Conservation (phyloP, 805 yeast genomes). For the Teunomyces stri region DNA sequence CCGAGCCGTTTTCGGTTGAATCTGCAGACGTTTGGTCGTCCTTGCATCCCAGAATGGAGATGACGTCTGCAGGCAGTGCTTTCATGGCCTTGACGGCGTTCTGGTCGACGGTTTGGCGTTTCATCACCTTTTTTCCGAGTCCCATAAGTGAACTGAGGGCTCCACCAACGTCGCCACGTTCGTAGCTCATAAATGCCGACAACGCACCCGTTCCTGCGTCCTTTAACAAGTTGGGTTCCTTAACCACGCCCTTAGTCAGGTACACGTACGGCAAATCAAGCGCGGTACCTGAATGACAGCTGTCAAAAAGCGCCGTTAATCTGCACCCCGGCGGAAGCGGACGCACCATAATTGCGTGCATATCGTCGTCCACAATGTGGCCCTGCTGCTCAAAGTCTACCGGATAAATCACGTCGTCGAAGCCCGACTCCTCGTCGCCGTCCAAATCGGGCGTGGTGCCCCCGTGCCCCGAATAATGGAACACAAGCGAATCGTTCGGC, state of each 20-base stretch:
- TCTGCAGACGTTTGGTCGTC: slow-evolving; percentile 43
- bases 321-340: slow-evolving; percentile 36
- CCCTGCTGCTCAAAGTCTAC: slow-evolving; percentile 33
- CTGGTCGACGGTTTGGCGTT: slow-evolving; percentile 15
- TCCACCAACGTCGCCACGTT: slow-evolving; percentile 36
- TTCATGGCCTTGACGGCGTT: slow-evolving; percentile 27
- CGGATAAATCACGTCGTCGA: slow-evolving; percentile 37
- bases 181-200: slow-evolving; percentile 30
- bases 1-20: slow-evolving; percentile 32
- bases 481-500: slow-evolving; percentile 38
- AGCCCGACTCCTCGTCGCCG: slow-evolving; percentile 39
- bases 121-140: slow-evolving; percentile 31
- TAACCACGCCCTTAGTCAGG: slow-evolving; percentile 39
- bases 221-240: slow-evolving; percentile 36
- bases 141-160: slow-evolving; percentile 35
- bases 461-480: slow-evolving; percentile 42
- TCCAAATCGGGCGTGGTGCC: slow-evolving; percentile 34
- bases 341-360: slow-evolving; percentile 40
- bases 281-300: slow-evolving; percentile 42
- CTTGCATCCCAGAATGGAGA: slow-evolving; percentile 37
- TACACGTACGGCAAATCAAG: slow-evolving; percentile 40
- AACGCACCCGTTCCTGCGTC: slow-evolving; percentile 37
- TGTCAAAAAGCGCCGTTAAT: slow-evolving; percentile 38
- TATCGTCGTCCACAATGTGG: slow-evolving; percentile 35
- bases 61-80: slow-evolving; percentile 38